phyloP scores from a whole-genome alignment of 2,329 filamentous ascomycete species.

The Neoscytalidium dimidiatum region DNA sequence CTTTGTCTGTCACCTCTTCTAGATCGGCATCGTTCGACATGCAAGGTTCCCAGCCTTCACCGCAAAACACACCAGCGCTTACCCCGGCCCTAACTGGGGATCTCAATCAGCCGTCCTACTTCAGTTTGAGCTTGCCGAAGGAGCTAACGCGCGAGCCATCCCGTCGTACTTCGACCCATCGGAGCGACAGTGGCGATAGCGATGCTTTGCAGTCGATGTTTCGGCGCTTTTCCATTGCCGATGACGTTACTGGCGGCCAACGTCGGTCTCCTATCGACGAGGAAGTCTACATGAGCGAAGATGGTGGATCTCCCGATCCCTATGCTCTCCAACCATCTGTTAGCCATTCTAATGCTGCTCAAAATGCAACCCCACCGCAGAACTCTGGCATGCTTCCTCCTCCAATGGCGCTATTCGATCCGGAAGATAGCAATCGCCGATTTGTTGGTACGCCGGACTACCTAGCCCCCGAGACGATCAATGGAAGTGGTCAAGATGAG shows the following conservation, averaged over 20 bases:
- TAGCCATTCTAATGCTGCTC: constrained; percentile 54
- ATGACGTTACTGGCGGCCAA: constrained; percentile 46
- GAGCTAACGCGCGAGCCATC: constrained; percentile 63
- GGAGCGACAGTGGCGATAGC: constrained; percentile 91
- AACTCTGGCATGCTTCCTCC: constrained; percentile 81
- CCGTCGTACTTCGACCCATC: constrained; percentile 72
- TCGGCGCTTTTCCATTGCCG: constrained; percentile 66
- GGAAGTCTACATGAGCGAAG: constrained; percentile 65
- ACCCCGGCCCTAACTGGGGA: constrained; percentile 71
- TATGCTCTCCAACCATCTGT: constrained; percentile 63
- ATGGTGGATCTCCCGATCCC: constrained; percentile 73
- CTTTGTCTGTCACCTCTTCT: constrained; percentile 83
- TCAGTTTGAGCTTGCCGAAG: constrained; percentile 74
- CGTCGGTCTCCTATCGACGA: constrained; percentile 71
- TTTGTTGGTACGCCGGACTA: constrained; percentile 98
- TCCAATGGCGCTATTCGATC: constrained; percentile 91
- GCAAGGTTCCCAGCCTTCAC: constrained; percentile 71
- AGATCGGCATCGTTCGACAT: constrained; percentile 92
- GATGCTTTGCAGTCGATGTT: constrained; percentile 84
- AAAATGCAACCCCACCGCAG: constrained; percentile 61
- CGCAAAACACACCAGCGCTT: constrained; percentile 81
- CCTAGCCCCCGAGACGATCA: constrained; percentile 93
- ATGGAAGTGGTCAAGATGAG: constrained; percentile 92
- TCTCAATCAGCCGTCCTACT: constrained; percentile 88
- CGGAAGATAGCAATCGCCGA: constrained; percentile 85